phyloP scores from a whole-genome alignment of 768 basidiomycete genomes.

The Mycena chlorophos region DNA sequence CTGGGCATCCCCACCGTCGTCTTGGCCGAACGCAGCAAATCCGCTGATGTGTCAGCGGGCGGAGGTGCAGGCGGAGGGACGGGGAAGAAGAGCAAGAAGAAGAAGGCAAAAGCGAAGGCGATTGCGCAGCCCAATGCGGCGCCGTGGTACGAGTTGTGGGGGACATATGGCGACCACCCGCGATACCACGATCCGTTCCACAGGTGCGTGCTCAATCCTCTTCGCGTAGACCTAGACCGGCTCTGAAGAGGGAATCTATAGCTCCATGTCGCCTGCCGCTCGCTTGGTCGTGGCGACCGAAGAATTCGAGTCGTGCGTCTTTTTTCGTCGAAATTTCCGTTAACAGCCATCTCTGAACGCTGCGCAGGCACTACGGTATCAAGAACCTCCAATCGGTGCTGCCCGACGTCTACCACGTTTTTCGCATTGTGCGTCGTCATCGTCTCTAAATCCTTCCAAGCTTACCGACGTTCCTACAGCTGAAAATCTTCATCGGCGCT shows the following conservation, averaged over 20 bases:
- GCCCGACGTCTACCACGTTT: not conserved
- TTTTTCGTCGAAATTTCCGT: not conserved
- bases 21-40: not conserved
- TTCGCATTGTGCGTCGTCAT: not conserved
- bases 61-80: not conserved
- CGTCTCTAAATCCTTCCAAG: not conserved
- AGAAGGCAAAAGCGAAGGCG: not conserved
- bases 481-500: conserved; percentile 1
- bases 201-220: not conserved
- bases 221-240: not conserved
- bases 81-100: not conserved
- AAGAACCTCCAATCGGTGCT: not conserved
- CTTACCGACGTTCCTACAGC: not conserved
- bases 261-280: not conserved
- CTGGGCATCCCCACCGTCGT: conserved; percentile 14
- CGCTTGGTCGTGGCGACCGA: not conserved
- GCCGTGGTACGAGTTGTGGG: conserved; percentile 16
- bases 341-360: not conserved
- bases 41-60: not conserved
- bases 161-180: not conserved
- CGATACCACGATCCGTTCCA: conserved; percentile 1
- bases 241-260: not conserved
- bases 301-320: not conserved
- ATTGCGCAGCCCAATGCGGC: not conserved
- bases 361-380: not conserved